Base-by-base conservation (phyloP, 768 basidiomycete genomes). In the Mrakia hoshinonis region DNA sequence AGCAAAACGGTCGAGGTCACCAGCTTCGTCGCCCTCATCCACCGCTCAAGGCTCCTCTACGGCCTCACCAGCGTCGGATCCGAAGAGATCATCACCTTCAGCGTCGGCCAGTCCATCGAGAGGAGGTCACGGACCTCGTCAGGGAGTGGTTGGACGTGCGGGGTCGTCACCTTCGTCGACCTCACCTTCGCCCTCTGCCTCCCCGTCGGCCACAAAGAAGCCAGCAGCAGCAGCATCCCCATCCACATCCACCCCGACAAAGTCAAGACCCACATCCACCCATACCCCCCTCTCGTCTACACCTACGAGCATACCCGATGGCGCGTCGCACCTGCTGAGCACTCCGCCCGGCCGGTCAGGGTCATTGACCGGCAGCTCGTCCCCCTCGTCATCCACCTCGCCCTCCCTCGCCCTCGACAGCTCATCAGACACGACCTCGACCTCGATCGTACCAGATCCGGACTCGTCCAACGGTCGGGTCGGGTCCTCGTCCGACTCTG, bases 1-100 rank as follows among this genome's bases (percentile, higher is more conserved):
- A 34, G 36, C n/a, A 38, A 31, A 36, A 38, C 31, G 58, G 18
- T 61, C 58, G 58, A 61, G 58, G 58, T 61, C 58, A 38, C 58
- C 58, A 61, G 34, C 58, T 15, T 61, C 58, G 22, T 10, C 55
- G 20, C 34, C 55, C 34, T 22, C 55, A 0, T 60, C 55, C 43
- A 43, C 6, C 43, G 43, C 43, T 43, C 6, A 6, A 43, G 43
- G 43, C 7, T 6, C 43, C 15, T 43, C 15, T 12, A 6, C 55
- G 4, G 15, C 55, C 29, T 58, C 31, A 4, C 20, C 52, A 5
- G n/a, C 52, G 29, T 58, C 31, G 9, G 34, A 34, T 29, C 9
- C 55, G 18, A 58, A 26, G 18, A 34, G 36, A 38, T 29, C 20
- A 2, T 15, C n/a, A 3, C 34, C 58, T 38, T 38, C 58, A 1